Conservation (phyloP, 768 basidiomycete species). For the Termitomyces sp. region DNA sequence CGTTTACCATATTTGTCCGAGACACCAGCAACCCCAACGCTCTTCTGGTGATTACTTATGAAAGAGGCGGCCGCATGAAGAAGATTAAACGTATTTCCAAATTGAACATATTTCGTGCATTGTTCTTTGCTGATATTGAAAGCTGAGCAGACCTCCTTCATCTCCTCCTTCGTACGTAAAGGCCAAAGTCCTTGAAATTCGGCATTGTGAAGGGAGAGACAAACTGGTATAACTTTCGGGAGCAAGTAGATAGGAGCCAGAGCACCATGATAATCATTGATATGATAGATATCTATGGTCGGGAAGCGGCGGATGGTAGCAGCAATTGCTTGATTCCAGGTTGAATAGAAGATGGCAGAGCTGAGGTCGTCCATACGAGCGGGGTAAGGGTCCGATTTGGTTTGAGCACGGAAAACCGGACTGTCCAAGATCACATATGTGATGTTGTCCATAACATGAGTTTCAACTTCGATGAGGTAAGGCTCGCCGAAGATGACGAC, state of each 20-base stretch:
- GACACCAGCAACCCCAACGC: slow-evolving; percentile 90
- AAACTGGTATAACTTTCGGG: slow-evolving; percentile 85
- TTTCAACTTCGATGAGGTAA: slow-evolving; percentile 94
- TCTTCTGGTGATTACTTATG: slow-evolving; percentile 91
- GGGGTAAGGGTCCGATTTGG: slow-evolving; percentile 93
- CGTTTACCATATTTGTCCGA: slow-evolving; percentile 98
- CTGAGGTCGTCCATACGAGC: slow-evolving; percentile 96
- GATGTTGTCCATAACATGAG: slow-evolving; percentile 89
- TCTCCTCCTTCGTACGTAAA: slow-evolving; percentile 92
- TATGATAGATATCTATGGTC: slow-evolving; percentile 87
- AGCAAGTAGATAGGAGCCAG: slow-evolving; percentile 88
- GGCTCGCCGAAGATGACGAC: slow-evolving; percentile 95
- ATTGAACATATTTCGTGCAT: slow-evolving; percentile 96
- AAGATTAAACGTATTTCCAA: slow-evolving; percentile 96
- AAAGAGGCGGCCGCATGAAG: slow-evolving; percentile 91
- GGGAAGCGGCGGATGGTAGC: slow-evolving; percentile 84
- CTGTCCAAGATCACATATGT: slow-evolving; percentile 92
- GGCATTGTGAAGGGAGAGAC: slow-evolving; percentile 92
- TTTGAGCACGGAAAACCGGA: slow-evolving; percentile 95
- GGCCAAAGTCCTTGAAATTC: slow-evolving; percentile 98
- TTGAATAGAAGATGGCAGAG: slow-evolving; percentile 96
- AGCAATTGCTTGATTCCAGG: slow-evolving; percentile 97
- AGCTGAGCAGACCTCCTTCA: slow-evolving; percentile 97
- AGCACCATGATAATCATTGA: slow-evolving; percentile 95
- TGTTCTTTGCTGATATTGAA: slow-evolving; percentile 97